phyloP scores from a whole-genome alignment of 257 asterid genomes.

The Leptodermis oblonga region DNA sequence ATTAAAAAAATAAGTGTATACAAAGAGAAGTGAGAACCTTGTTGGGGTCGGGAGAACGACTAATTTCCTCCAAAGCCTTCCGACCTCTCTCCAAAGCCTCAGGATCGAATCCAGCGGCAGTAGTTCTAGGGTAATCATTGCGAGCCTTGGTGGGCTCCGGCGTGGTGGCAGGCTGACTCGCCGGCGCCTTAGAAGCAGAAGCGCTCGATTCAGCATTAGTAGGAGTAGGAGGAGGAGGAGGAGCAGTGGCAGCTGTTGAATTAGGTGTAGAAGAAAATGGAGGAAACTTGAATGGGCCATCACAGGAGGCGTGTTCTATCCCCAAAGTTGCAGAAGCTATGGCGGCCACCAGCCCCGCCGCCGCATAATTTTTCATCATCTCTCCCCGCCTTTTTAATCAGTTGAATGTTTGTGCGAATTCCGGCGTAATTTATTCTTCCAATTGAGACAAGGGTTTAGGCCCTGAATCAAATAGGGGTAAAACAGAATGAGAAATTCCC shows the following conservation, averaged over 20 bases:
- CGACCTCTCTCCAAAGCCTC: conserved; percentile 82
- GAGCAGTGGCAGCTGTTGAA: conserved; percentile 23
- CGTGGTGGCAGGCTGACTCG: conserved; percentile 15
- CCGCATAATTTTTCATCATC: conserved; percentile 22
- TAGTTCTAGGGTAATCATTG: conserved; percentile 70
- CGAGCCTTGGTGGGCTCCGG: conserved; percentile 47
- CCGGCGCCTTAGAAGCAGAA: conserved; percentile 29
- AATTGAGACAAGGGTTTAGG: not conserved
- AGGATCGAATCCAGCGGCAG: conserved; percentile 88
- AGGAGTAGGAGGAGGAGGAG: conserved; percentile 21
- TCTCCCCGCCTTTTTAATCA: not conserved
- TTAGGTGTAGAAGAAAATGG: conserved; percentile 41
- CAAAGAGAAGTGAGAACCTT: conserved; percentile 37
- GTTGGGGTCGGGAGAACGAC: conserved; percentile 43
- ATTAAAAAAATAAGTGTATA: too few relatives aligned
- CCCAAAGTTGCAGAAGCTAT: conserved; percentile 53
- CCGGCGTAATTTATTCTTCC: not conserved
- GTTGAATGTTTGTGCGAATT: not conserved
- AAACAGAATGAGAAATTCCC: not conserved
- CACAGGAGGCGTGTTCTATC: conserved; percentile 46
- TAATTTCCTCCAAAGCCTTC: conserved; percentile 44
- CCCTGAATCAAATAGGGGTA: not conserved
- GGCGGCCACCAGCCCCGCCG: conserved; percentile 63
- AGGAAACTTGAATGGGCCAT: conserved; percentile 45
- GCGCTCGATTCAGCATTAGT: conserved; percentile 25